Evolutionary conservation across 148 eudicot species (phyloP), one percentile per base, ranked within the genome.

Genomic region (Rhododendron kiyosumense): DNA sequence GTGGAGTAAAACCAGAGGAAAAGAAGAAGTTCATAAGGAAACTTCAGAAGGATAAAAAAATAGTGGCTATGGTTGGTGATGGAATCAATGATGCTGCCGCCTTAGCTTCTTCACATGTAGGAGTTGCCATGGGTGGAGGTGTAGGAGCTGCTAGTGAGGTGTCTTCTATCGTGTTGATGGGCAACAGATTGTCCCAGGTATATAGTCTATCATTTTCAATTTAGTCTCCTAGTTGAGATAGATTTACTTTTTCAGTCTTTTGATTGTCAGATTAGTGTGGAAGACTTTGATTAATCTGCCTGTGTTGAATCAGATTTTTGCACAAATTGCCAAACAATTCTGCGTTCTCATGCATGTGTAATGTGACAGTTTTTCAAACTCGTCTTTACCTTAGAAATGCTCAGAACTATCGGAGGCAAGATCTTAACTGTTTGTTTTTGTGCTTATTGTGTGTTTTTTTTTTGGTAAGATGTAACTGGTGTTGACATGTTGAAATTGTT

Each of bases 51-150:
- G 94, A 91, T 74, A 88, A 91, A n/a, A 93, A 92, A 46, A 90
- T 94, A 81, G 99, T 97, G 49, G 98, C 98, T 65, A 97, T 97
- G 99, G 98, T 97, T 83, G 99, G 99, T 83, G 99, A 97, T 81
- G 99, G 99, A 85, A 94, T 97, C 65, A 97, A 97, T 86, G 99
- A 97, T 90, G 95, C 99, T 85, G 99, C 99, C 36, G 99, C 99
- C 75, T 84, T 97, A 76, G 99, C 99, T 79, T 88, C 91, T 85
- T 88, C 99, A n/a, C 96, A 97, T 83, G 96, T 97, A 13, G 99
- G 99, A 82, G 88, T 95, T 89, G 98, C 99, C 52, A 92, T 97
- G 90, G 95, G 95, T 52, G 96, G 95, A 15, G 98, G 96, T 59
- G 98, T 92, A 85, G 99, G 96, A 88, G 99, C 99, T 87, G 98